Evolutionary conservation across 2,329 filamentous ascomycete genomes (phyloP), one percentile per base, ranked within the genome.

Genomic region (Claviceps arundinis): DNA sequence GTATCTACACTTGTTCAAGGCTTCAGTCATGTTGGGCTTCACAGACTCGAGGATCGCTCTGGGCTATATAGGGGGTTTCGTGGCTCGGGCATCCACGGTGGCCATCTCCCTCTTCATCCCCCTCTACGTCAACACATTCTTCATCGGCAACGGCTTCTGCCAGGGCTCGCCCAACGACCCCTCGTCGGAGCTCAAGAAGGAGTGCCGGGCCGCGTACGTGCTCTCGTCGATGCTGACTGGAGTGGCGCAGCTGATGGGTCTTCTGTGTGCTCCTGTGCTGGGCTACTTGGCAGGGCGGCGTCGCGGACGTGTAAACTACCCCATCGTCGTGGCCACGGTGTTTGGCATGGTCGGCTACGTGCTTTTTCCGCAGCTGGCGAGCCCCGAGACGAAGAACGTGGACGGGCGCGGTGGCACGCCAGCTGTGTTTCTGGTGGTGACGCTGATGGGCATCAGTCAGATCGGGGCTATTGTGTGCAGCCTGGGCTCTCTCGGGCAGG

Each of bases 391-490:
- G 52, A 79, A 76, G 53, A 63, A 84, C 53, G 70, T 77, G 0
- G 72, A 81, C 34, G 82, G 82, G 4, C 74, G 84, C 26, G 81
- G 86, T 37, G 87, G 87, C 17, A 80, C 75, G 37, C 76, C 80
- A 0, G 73, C 70, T 11, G 81, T 95, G 16, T 89, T 94, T 62
- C 57, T 90, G 13, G 78, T 91, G 16, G 88, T 89, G 43, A 80
- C 84, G 0, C 70, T 95, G 17, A 81, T 97, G 41, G 93, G 93
- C 14, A 80, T 95, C 62, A 94, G 88, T 61, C 93, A 98, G 68
- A 97, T 98, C 56, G 93, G 91, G 2, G 86, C 89, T 11, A 97
- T 98, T 54, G 93, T 98, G 1, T 96, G 90, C 70, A 95, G 88
- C 57, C 77, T 98, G n/a, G 89, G 87, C 1, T 81, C 93, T 1